phyloP scores from a whole-genome alignment of 352 stramenopile species.

The Pythium guiyangense region DNA sequence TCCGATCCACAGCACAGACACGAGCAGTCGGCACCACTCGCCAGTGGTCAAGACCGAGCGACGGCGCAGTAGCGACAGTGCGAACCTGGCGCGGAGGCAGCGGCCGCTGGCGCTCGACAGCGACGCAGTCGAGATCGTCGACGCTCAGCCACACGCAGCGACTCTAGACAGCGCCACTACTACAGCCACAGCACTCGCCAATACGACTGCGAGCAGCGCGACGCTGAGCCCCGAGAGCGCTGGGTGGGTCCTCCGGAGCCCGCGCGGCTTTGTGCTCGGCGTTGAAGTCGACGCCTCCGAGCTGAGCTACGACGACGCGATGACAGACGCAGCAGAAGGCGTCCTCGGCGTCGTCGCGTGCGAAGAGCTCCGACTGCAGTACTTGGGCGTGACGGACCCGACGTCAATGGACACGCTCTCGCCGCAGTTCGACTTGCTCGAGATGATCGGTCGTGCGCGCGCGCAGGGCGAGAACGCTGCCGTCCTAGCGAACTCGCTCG shows the following conservation, averaged over 20 bases:
- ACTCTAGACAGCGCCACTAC: neutral
- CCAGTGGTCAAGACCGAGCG: neutral
- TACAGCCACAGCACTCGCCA: neutral
- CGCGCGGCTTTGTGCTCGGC: constrained; percentile 53
- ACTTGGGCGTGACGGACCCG: constrained; percentile 54
- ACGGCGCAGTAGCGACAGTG: neutral
- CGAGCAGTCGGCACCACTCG: neutral
- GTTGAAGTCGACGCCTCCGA: constrained; percentile 46
- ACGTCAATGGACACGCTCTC: constrained; percentile 54
- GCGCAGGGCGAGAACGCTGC: constrained; percentile 61
- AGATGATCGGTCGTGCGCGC: constrained; percentile 63
- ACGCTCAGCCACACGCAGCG: neutral
- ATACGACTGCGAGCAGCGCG: no score
- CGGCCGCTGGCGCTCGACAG: neutral
- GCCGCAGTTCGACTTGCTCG: constrained; percentile 70
- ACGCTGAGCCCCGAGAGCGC: constrained; percentile 25
- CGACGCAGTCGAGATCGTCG: neutral
- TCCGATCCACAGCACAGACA: neutral
- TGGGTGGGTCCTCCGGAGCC: constrained; percentile 55
- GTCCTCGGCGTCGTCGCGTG: constrained; percentile 72
- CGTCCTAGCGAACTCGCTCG: constrained; percentile 34
- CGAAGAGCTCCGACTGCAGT: constrained; percentile 58
- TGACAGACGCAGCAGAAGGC: constrained; percentile 33
- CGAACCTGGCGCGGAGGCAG: neutral
- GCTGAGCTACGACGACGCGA: constrained; percentile 58